Base-by-base conservation (phyloP, 495 filamentous ascomycete genomes). In the Neurospora hispaniola region DNA sequence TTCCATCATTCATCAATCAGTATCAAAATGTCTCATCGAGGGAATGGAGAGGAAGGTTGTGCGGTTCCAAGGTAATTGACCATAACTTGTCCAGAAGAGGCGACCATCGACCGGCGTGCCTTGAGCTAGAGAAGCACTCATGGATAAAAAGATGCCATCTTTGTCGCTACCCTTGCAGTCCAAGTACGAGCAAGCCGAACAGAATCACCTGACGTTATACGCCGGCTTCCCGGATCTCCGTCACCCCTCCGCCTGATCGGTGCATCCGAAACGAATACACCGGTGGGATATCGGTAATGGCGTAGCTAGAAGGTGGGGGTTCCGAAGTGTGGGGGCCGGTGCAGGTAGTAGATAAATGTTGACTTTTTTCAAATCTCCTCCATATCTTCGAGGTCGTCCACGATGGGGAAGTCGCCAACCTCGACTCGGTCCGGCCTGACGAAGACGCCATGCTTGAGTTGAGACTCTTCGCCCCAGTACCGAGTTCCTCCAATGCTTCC, bases 351-450 rank as follows among this genome's bases (percentile, higher is more conserved):
- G 2, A 3, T 31, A 31, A 31, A 31, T 71, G 78, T 27, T 70
- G 69, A 20, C 5, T 40, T 38, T 43, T 87, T 31, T 31, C 79
- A 95, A 54, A 96, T 92, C 83, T 96, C 94, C 81, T 97, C 95
- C 89, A 96, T 89, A 76, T 96, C 89, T 72, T 94, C 94, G 43
- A 92, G 80, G 78, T 93, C 92, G 74, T 91, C 88, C 42, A 93
- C 74, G 20, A 87, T 87, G n/a, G 90, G 89, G 74, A 88, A 98
- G 75, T 98, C 93, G 35, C 96, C 96, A 35, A 94, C 87, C 81
- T 98, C 92, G 9, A 97, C 89, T 78, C 94, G 88, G 75, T 97
- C 96, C 41, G 96, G 92, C 79, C 94, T 88, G 11, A 98, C 93
- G 80, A 97, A 97, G 38, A 93, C 90, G 16, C 94, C 94, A 70